Percentiles rank a stretch among this genome's conserved stretches.
These are phyloP conservation scores for Cubamyces lactineus DNA, from an alignment of 768 basidiomycete genomes.

Conservation along the genomic window DNA sequence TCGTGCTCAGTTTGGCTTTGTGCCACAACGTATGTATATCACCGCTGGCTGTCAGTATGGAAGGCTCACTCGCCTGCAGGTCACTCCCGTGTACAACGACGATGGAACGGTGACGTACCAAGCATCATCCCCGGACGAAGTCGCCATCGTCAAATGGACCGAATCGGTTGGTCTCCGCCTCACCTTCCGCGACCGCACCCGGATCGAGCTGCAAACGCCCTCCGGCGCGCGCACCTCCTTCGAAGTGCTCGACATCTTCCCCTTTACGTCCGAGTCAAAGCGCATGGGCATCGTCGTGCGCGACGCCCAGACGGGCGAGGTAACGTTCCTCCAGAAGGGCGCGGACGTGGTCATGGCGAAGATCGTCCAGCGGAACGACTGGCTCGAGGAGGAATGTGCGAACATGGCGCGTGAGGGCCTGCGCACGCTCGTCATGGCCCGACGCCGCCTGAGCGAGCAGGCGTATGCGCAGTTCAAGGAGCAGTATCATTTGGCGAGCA, in stretches of 20 bases:
- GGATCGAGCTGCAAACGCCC: constrained; percentile 83
- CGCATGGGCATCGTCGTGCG: constrained; percentile 98
- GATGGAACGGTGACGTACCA: constrained; percentile 96
- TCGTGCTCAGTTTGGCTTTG: constrained; percentile 88
- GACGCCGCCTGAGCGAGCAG: constrained; percentile 72
- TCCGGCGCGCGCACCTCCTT: constrained; percentile 65
- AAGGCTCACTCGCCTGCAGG: constrained; percentile 49
- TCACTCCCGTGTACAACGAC: constrained; percentile 93
- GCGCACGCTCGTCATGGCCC: constrained; percentile 89
- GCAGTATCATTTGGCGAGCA: constrained; percentile 75
- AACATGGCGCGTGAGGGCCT: constrained; percentile 99
- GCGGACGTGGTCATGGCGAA: constrained; percentile 98
- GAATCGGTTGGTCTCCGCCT: constrained; percentile 92
- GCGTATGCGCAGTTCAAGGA: constrained; percentile 75
- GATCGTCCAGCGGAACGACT: constrained; percentile 96
- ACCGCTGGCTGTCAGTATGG: background rate
- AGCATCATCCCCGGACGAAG: constrained; percentile 98
- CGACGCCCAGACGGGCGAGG: constrained; percentile 73
- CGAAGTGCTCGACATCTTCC: constrained; percentile 93
- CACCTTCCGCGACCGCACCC: constrained; percentile 84
- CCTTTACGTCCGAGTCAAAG: constrained; percentile 98
- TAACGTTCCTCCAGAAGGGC: constrained; percentile 93
- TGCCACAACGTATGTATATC: constrained; percentile 86
- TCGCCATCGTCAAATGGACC: constrained; percentile 98
- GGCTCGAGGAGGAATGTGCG: constrained; percentile 97